A percentile compares a stretch with the other conserved stretches of the same genome.
These are phyloP conservation scores for Pterocarpus santalinus DNA, from an alignment of 306 rosid genomes.

Conservation along the genomic window DNA sequence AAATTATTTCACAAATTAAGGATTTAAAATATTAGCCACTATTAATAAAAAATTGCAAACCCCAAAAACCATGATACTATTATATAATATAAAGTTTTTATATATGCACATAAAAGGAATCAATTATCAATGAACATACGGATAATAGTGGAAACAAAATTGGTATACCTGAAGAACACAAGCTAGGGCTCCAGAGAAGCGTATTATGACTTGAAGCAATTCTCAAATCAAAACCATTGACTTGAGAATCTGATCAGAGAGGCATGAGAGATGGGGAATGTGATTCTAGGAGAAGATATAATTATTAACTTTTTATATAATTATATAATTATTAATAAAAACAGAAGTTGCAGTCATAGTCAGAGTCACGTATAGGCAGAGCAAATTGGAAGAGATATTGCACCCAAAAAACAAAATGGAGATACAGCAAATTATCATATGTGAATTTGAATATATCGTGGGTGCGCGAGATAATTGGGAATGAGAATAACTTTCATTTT, in stretches of 20 bases:
- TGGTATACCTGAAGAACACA: constrained; percentile 54
- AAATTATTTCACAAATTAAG: background rate
- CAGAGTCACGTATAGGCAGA: background rate
- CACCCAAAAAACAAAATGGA: too few relatives aligned
- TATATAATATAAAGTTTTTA: background rate
- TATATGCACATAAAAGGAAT: background rate
- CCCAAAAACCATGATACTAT: background rate
- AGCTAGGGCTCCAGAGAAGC: constrained; percentile 48
- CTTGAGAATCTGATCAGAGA: constrained; percentile 40
- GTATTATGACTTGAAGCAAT: constrained; percentile 37
- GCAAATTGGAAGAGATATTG: background rate
- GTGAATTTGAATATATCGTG: background rate
- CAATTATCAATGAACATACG: background rate
- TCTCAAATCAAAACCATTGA: constrained; percentile 42
- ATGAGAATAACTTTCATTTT: background rate
- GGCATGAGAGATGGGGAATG: constrained; percentile 25
- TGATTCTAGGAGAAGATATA: constrained; percentile 13
- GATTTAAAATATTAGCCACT: constrained; percentile 29
- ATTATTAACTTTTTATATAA: background rate
- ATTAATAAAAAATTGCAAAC: background rate
- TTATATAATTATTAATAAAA: background rate
- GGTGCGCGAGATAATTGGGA: background rate
- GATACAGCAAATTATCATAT: constrained; percentile 32
- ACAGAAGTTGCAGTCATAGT: constrained; percentile 20
- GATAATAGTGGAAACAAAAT: constrained; percentile 6